A percentile compares a stretch with the other conserved stretches of the same genome.
phyloP scores from a whole-genome alignment of 306 rosid species.

The Hippophae gyantsensis region DNA sequence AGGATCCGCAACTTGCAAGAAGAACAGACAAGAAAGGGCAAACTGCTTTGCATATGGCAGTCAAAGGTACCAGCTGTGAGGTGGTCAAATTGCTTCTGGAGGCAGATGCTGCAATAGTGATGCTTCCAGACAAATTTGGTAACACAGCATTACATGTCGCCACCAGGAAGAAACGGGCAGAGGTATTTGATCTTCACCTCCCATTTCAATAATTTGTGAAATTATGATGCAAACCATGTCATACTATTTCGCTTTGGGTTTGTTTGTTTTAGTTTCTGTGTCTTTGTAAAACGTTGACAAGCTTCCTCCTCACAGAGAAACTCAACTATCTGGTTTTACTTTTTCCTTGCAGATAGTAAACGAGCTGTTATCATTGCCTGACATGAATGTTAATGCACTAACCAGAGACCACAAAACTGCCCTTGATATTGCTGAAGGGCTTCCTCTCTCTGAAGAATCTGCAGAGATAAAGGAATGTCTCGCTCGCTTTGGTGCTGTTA shows the following conservation, averaged over 20 bases:
- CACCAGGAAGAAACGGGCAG: conserved; percentile 88
- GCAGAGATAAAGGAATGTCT: conserved; percentile 66
- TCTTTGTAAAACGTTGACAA: too few relatives aligned
- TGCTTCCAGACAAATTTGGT: conserved; percentile 98
- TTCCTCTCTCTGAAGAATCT: conserved; percentile 84
- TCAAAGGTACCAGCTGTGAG: conserved; percentile 85
- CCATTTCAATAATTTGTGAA: too few relatives aligned
- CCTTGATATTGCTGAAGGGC: conserved; percentile 87
- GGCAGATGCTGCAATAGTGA: conserved; percentile 93
- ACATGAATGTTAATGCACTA: conserved; percentile 85
- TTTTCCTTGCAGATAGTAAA: conserved; percentile 68
- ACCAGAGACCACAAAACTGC: conserved; percentile 96
- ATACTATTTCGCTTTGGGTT: too few relatives aligned
- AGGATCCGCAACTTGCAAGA: conserved; percentile 86
- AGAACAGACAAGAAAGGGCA: conserved; percentile 97
- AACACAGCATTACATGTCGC: conserved; percentile 92
- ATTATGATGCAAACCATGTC: too few relatives aligned
- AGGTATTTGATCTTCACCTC: conserved; percentile 37
- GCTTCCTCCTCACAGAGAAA: too few relatives aligned
- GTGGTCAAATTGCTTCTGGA: conserved; percentile 86
- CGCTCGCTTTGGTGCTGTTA: conserved; percentile 54
- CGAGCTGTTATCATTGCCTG: conserved; percentile 70
- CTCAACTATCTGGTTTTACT: conserved; percentile 1
- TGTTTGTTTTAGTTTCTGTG: too few relatives aligned
- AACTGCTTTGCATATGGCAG: conserved; percentile 99